Percentiles rank a stretch among this genome's conserved stretches.
Conservation (phyloP, 768 basidiomycete genomes). For the Nidula microcarpa region DNA sequence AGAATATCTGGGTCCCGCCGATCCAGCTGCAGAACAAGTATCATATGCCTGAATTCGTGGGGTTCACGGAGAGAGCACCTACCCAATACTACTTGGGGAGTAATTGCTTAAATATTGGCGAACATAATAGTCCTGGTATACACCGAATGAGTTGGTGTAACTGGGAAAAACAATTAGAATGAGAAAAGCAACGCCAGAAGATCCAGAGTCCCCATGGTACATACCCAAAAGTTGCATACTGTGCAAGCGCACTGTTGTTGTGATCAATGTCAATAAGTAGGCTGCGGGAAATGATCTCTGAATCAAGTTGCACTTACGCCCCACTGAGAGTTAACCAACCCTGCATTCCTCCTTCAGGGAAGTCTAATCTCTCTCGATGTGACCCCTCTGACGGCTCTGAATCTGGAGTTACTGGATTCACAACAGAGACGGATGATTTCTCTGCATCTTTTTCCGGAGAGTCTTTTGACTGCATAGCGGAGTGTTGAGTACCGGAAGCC, state of each 20-base stretch:
- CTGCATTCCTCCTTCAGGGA: slow-evolving; percentile 36
- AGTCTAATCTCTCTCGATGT: too few species aligned
- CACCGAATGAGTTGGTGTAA: slow-evolving; percentile 32
- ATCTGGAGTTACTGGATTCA: not conserved
- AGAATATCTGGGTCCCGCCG: slow-evolving; percentile 48
- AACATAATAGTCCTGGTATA: slow-evolving; percentile 38
- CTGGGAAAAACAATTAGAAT: slow-evolving; percentile 11
- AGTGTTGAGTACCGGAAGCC: too few species aligned
- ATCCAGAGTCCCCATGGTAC: not conserved
- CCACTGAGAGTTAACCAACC: slow-evolving; percentile 43
- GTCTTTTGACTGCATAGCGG: too few species aligned
- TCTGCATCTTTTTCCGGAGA: too few species aligned
- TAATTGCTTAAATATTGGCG: slow-evolving; percentile 30
- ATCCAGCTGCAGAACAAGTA: slow-evolving; percentile 31
- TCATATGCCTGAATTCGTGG: not conserved
- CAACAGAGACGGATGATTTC: too few species aligned
- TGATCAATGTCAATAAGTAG: not conserved
- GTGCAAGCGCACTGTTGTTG: slow-evolving; percentile 28
- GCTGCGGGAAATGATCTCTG: not conserved
- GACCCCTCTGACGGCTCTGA: not conserved
- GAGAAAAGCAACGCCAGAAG: not conserved
- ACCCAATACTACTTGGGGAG: slow-evolving; percentile 33
- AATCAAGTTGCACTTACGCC: slow-evolving; percentile 24
- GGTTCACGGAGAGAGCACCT: slow-evolving; percentile 4
- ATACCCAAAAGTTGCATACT: slow-evolving; percentile 43